Base-by-base conservation (phyloP, 192 early-diverging fungal genomes). In the Coemansia javaensis region DNA sequence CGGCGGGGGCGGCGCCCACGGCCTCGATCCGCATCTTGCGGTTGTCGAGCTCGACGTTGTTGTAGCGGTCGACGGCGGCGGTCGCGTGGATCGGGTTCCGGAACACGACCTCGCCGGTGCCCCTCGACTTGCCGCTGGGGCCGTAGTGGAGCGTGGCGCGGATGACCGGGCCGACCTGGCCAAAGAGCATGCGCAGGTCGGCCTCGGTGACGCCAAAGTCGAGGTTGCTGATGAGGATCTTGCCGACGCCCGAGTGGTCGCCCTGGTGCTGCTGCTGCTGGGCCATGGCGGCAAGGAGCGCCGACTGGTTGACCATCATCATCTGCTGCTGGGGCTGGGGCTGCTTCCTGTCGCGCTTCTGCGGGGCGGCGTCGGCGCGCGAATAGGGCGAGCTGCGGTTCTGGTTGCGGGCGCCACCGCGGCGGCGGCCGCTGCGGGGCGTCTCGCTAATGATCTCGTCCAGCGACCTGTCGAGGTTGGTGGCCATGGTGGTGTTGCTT, bases 401-500 rank as follows among this genome's bases (percentile, higher is more conserved):
- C 51, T 54, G 53, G 32, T 48, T 37, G 45, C 51, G 53, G 20
- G 44, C 51, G 30, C 61, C 49, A 34, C 61, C 52, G 18, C 54
- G 40, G n/a, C 38, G 44, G 40, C 56, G 45, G 5, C 40, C 18
- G 20, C 45, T 30, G 23, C 62, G 61, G 20, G 48, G 53, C 30
- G 47, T 62, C 53, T 50, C 45, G 51, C 37, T 60, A 41, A 73
- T 73, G 46, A 73, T 73, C 11, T 73, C 69, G 23, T 73, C 69
- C 32, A 73, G 63, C 21, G 69, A 73, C 62, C 53, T 59, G 63
- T 73, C 69, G 25, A 73, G 62, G 59, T 64, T 60, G 40, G 58
- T 55, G 32, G 69, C 50, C 69, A 73, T 73, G 32, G 47, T n/a
- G n/a, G n/a, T n/a, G n/a, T n/a, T n/a, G n/a, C n/a, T n/a, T n/a